phyloP scores from a whole-genome alignment of 192 early-diverging fungal species.

The Mortierella hygrophila region DNA sequence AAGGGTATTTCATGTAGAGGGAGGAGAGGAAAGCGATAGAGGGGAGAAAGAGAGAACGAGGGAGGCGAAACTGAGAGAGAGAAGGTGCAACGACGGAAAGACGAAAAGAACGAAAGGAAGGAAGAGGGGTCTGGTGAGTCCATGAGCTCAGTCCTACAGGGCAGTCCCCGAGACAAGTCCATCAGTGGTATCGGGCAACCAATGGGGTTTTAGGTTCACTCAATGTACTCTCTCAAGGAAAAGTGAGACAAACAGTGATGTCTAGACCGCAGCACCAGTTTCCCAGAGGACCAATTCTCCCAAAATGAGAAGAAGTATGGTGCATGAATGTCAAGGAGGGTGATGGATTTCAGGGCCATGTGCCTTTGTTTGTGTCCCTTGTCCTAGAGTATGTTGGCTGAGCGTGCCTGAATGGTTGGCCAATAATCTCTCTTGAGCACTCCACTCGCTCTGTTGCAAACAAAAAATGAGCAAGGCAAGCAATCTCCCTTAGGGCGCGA shows the following conservation, averaged over 20 bases:
- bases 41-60: background rate
- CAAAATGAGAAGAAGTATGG: background rate
- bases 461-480: background rate
- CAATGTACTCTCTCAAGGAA: too few species aligned
- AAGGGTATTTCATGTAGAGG: too few species aligned
- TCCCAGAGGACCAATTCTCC: background rate
- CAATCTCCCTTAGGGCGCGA: background rate
- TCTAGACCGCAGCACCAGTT: background rate
- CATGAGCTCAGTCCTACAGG: too few species aligned
- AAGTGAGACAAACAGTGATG: background rate
- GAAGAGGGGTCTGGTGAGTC: too few species aligned
- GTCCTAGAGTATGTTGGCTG: background rate
- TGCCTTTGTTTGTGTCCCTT: background rate
- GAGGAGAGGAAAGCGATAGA: background rate
- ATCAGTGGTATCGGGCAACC: too few species aligned
- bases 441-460: background rate
- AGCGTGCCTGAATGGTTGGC: constrained; percentile 5
- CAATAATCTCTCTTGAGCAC: background rate
- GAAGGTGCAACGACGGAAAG: too few species aligned
- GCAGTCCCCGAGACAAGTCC: too few species aligned
- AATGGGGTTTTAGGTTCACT: too few species aligned
- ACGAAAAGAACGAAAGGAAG: too few species aligned
- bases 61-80: too few species aligned
- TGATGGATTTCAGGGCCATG: background rate
- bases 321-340: too few species aligned